A percentile compares a stretch with the other conserved stretches of the same genome.
Conservation (phyloP, 2,329 filamentous ascomycete genomes). For the Penicillium griseofulvum region DNA sequence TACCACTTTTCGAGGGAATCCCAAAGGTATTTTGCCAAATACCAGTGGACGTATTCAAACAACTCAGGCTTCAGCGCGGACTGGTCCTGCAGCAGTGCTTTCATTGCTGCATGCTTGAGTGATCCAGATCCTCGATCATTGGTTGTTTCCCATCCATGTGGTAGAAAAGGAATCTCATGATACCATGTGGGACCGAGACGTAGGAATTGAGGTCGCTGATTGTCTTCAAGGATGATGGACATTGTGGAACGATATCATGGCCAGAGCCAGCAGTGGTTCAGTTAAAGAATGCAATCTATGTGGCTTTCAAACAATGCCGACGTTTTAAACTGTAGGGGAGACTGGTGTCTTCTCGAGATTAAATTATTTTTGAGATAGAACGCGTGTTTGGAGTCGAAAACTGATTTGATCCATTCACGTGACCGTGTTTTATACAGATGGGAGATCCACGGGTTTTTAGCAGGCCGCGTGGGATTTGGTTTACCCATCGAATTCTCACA, state of each 20-base stretch:
- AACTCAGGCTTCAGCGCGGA: slow-evolving; percentile 33
- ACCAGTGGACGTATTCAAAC: slow-evolving; percentile 42
- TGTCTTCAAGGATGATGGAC: slow-evolving; percentile 10
- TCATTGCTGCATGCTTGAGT: slow-evolving; percentile 37
- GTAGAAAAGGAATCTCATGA: slow-evolving; percentile 39
- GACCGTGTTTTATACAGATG: neutral
- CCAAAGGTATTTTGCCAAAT: slow-evolving; percentile 42
- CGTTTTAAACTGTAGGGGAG: neutral
- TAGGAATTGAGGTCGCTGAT: slow-evolving; percentile 9
- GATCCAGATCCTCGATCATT: slow-evolving; percentile 30
- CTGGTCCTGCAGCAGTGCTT: slow-evolving; percentile 35
- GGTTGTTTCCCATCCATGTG: slow-evolving; percentile 26
- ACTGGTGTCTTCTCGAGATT: neutral
- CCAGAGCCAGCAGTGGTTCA: neutral
- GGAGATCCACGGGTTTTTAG: neutral
- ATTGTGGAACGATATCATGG: slow-evolving; percentile 1
- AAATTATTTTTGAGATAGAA: neutral
- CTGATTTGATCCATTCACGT: slow-evolving; percentile 1
- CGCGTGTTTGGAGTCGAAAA: neutral
- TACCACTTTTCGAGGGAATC: slow-evolving; percentile 37
- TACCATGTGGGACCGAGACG: slow-evolving; percentile 35
- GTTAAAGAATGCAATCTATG: neutral
- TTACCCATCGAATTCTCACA: neutral
- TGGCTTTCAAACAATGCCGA: neutral
- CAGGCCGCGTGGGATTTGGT: neutral